Evolutionary conservation across 1,139 yeast genomes (phyloP).

Genomic region (Sugiyamaella paludigena): DNA sequence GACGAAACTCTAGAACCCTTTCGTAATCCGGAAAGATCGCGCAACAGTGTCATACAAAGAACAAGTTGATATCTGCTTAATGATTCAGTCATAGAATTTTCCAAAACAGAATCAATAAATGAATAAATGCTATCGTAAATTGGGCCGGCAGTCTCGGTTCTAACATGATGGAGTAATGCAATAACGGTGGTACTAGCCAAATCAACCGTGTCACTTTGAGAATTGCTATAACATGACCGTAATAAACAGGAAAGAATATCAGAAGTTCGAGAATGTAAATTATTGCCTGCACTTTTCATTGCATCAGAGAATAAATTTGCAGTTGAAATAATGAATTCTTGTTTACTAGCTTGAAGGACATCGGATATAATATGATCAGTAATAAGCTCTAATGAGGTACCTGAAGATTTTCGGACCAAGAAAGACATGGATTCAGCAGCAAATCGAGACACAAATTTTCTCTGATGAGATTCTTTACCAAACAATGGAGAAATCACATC

Average conservation of each 20-base stretch:
- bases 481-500: slow-evolving; percentile 63
- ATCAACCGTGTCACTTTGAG: slow-evolving; percentile 19
- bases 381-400: slow-evolving; percentile 48
- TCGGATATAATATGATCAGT: slow-evolving; percentile 53
- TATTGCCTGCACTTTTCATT: slow-evolving; percentile 65
- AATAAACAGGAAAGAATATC: slow-evolving; percentile 42
- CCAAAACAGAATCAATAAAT: slow-evolving; percentile 19
- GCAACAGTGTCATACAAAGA: slow-evolving; percentile 25
- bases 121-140: slow-evolving; percentile 35
- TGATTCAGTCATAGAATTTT: background rate
- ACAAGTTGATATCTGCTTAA: slow-evolving; percentile 2
- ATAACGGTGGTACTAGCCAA: slow-evolving; percentile 27
- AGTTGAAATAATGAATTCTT: slow-evolving; percentile 54
- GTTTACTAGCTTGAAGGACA: slow-evolving; percentile 41
- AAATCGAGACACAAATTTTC: slow-evolving; percentile 69
- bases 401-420: slow-evolving; percentile 65
- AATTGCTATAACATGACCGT: slow-evolving; percentile 28
- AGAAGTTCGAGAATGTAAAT: slow-evolving; percentile 70
- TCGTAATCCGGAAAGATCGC: slow-evolving; percentile 37
- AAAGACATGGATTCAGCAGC: slow-evolving; percentile 91
- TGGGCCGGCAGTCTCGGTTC: slow-evolving; percentile 51
- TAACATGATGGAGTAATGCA: slow-evolving; percentile 61
- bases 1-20: slow-evolving; percentile 41
- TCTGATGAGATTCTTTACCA: slow-evolving; percentile 45
- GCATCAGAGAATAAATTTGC: slow-evolving; percentile 69